Base-by-base conservation (phyloP, 177 flowering plant species). In the Telopea speciosissima region DNA sequence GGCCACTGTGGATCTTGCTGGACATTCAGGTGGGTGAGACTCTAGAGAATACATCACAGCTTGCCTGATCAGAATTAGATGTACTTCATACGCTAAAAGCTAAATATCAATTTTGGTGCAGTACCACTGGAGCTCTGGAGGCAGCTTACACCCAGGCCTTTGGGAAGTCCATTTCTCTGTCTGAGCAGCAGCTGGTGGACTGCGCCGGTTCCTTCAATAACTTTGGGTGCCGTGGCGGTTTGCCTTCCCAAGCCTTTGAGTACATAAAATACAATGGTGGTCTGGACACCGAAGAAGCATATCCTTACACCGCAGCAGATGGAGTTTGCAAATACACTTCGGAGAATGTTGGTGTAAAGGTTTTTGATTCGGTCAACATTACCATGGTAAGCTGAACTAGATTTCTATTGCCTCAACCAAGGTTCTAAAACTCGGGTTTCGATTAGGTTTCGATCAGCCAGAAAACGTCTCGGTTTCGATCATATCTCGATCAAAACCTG, bases 161-260 rank as follows among this genome's bases (percentile, higher is more conserved):
- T 49, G 90, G 97, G 72, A 89, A 90, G 75, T 71, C 66, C 31
- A 83, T 93, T 74, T 91, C 97, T 74, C 78, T 96, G 17, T 93
- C 99, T 0, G 99, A 96, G 82, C 99, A 96, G 80, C 99, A 96
- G 86, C 92, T 96, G 70, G 99, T 96, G 76, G 99, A 96, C 75
- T 96, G 99, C 75, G 99, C 97, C 21, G 65, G 80, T 23, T 86
- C 83, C 24, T 96, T 91, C 79, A 90, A 96, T 76, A 96, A 96
- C 83, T 88, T 85, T 73, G 99, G 99, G 16, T 96, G 99, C 88
- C 75, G 70, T 69, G 99, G 99, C 16, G 99, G 99, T 25, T 74
- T 96, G 75, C 99, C 99, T 65, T 96, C 98, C 33, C 99, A 96
- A 75, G 99, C 99, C 67, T 96, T 89, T 77, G 93, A 93, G 52